Evolutionary conservation across 2,329 filamentous ascomycete genomes (phyloP).

Genomic region (Exophiala sp.): DNA sequence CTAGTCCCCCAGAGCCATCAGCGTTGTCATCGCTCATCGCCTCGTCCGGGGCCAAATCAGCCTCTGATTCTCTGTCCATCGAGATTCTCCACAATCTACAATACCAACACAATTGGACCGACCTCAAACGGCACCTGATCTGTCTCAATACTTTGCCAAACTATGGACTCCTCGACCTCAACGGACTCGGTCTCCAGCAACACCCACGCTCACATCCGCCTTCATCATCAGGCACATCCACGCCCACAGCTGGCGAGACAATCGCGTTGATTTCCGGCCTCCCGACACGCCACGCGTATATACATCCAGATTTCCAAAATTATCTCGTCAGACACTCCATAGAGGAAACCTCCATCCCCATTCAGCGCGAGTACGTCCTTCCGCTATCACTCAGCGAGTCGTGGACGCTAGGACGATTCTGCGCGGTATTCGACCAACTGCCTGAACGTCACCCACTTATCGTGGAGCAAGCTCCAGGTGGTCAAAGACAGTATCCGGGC

Average conservation of each 20-base stretch:
- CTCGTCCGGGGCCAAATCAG: conserved; percentile 28
- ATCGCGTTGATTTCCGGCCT: conserved; percentile 58
- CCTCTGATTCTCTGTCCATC: conserved; percentile 47
- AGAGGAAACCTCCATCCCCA: conserved; percentile 43
- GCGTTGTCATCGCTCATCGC: conserved; percentile 41
- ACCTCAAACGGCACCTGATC: conserved; percentile 43
- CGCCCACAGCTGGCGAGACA: conserved; percentile 33
- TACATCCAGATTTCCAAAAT: conserved; percentile 63
- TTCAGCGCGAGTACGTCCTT: conserved; percentile 58
- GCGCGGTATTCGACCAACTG: conserved; percentile 55
- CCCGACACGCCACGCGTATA: conserved; percentile 58
- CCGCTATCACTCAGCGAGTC: conserved; percentile 58
- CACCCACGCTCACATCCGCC: conserved; percentile 11
- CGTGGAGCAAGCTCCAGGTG: conserved; percentile 19
- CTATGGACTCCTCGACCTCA: conserved; percentile 22
- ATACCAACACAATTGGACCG: conserved; percentile 61
- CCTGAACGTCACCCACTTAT: conserved; percentile 31
- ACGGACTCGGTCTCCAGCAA: conserved; percentile 2
- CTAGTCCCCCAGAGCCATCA: conserved; percentile 32
- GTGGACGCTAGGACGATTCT: conserved; percentile 56
- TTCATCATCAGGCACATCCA: conserved; percentile 8
- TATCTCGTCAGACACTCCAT: conserved; percentile 54
- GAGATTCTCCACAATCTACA: conserved; percentile 63
- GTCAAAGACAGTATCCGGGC: background rate
- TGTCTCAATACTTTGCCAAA: conserved; percentile 34